Conservation (phyloP, 1,284 basidiomycete species). For the Trametes hirsuta region DNA sequence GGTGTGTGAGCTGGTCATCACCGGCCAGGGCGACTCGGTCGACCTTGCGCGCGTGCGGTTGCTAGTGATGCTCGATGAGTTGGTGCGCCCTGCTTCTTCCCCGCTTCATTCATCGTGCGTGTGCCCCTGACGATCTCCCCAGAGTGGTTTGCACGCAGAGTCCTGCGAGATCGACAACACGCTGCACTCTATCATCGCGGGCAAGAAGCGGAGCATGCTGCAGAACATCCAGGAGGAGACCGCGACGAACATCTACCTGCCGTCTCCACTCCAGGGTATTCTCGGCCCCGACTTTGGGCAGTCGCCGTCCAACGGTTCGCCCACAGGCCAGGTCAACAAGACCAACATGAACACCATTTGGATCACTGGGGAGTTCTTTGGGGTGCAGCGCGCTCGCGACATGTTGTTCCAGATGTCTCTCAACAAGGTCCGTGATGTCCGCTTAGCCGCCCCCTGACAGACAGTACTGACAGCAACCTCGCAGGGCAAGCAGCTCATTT, state of each 20-base stretch:
- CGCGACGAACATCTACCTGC: constrained; percentile 95
- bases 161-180: constrained; percentile 95
- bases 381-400: constrained; percentile 92
- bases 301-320: constrained; percentile 26
- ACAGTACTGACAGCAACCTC: neutral
- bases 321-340: constrained; percentile 28
- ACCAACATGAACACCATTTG: constrained; percentile 76
- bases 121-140: constrained; percentile 17
- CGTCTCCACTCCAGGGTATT: constrained; percentile 88
- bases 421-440: constrained; percentile 68
- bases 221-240: constrained; percentile 98
- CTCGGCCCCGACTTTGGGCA: constrained; percentile 61
- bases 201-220: constrained; percentile 85
- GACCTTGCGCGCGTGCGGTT: constrained; percentile 90
- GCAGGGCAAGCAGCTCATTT: constrained; percentile 91
- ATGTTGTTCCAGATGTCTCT: constrained; percentile 91
- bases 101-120: neutral
- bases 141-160: constrained; percentile 91
- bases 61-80: constrained; percentile 93
- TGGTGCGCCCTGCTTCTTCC: constrained; percentile 56
- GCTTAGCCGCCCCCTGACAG: neutral
- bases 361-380: constrained; percentile 98
- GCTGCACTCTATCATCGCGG: constrained; percentile 90
- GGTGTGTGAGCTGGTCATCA: constrained; percentile 90
- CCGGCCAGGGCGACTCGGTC: constrained; percentile 87